Evolutionary conservation across 805 yeast genomes (phyloP), one percentile per base, ranked within the genome.

Genomic region (Suhomyces tanzawaensis): DNA sequence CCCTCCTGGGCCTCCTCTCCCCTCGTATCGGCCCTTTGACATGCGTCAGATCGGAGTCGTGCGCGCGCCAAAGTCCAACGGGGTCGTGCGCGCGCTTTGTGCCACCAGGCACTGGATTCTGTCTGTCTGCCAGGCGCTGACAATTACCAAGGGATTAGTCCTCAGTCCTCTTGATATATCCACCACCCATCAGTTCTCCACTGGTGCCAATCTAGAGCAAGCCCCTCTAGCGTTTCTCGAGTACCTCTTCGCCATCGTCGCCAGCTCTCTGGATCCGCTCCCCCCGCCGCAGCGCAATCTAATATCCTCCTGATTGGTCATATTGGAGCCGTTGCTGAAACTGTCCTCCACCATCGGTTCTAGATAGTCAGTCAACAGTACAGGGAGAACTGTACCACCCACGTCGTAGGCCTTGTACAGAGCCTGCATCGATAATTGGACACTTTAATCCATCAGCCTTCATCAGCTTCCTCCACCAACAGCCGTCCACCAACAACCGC

Each of bases 1-100:
- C n/a, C n/a, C n/a, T n/a, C n/a, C n/a, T n/a, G n/a, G n/a, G n/a
- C n/a, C n/a, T n/a, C n/a, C n/a, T n/a, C n/a, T n/a, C n/a, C n/a
- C n/a, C n/a, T n/a, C n/a, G n/a, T n/a, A n/a, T 21, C 9, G 23
- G 23, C 23, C 23, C 23, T 7, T 21, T 21, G 23, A 9, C 9
- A 21, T 21, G 8, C n/a, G n/a, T n/a, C n/a, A n/a, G n/a, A n/a
- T n/a, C n/a, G n/a, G 23, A 21, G 9, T 7, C 23, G 23, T 9
- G 23, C 27, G 27, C 13, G 27, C n/a, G 6, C 27, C 27, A 24
- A 24, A 24, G 27, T 13, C 24, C 24, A 7, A 11, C 24, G 9
- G 13, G 27, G 27, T 24, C 27, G 27, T 24, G 27, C 27, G 27
- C 27, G 6, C 24, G 24, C 27, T 24, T 24, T 24, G 27, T 24